A percentile compares a stretch with the other conserved stretches of the same genome.
Evolutionary conservation across 2,329 filamentous ascomycete genomes (phyloP).

Genomic region (Periconia sp.): DNA sequence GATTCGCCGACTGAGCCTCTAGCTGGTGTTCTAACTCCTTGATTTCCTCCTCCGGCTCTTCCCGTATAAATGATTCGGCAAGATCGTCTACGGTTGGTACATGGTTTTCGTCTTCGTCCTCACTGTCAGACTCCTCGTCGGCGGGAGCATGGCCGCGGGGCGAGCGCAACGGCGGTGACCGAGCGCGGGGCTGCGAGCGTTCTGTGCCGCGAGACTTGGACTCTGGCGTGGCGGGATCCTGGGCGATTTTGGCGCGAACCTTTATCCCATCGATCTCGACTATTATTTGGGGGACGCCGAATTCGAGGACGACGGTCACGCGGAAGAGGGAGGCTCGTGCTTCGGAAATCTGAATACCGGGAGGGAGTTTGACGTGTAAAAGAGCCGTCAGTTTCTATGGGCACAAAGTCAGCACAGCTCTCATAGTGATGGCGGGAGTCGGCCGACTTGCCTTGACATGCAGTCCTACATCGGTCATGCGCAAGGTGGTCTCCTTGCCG

Average conservation of each 20-base stretch:
- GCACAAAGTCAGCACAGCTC: constrained; percentile 14
- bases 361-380: constrained; percentile 66
- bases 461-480: constrained; percentile 83
- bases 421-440: background rate
- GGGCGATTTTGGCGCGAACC: constrained; percentile 53
- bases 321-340: constrained; percentile 76
- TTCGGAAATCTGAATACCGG: constrained; percentile 68
- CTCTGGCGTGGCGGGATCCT: constrained; percentile 10
- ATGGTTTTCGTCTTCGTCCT: constrained; percentile 38
- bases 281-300: constrained; percentile 80
- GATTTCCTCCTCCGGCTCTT: constrained; percentile 67
- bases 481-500: constrained; percentile 79
- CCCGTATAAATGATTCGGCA: constrained; percentile 76
- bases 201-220: constrained; percentile 6
- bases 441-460: constrained; percentile 64
- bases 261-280: constrained; percentile 82
- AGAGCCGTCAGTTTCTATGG: constrained; percentile 80
- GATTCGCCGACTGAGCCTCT: constrained; percentile 62
- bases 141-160: constrained; percentile 8
- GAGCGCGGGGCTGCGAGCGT: constrained; percentile 6
- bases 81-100: constrained; percentile 72
- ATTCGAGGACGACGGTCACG: constrained; percentile 82
- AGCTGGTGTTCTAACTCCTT: constrained; percentile 70
- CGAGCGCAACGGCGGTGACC: constrained; percentile 8
- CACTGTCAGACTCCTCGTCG: constrained; percentile 29